Evolutionary conservation across 352 stramenopile genomes (phyloP).

Genomic region (Detonula confervacea): DNA sequence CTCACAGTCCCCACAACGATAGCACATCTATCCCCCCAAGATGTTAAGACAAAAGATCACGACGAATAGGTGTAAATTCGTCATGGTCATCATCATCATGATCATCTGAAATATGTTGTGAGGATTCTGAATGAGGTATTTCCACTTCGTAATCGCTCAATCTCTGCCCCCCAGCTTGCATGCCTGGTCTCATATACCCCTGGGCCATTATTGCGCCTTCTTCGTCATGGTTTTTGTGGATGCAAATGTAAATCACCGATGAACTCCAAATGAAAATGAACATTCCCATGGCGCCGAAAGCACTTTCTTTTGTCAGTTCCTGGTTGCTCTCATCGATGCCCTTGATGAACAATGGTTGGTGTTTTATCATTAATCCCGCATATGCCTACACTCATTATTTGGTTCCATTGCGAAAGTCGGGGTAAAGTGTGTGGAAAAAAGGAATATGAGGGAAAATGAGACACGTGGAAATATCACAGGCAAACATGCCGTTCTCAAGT

Average conservation of each 20-base stretch:
- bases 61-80: conserved; percentile 23
- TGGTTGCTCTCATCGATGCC: conserved; percentile 64
- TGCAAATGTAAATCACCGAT: conserved; percentile 49
- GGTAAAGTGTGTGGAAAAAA: too few relatives aligned
- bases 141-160: conserved; percentile 35
- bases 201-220: conserved; percentile 35
- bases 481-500: too few relatives aligned
- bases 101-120: conserved; percentile 20
- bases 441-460: too few relatives aligned
- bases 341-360: conserved; percentile 74
- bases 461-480: too few relatives aligned
- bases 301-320: conserved; percentile 65
- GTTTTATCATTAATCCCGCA: conserved; percentile 70
- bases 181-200: conserved; percentile 42
- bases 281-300: conserved; percentile 67
- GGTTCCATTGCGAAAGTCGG: too few relatives aligned
- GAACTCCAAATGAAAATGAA: conserved; percentile 64
- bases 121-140: conserved; percentile 29
- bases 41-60: conserved; percentile 16
- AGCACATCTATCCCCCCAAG: not conserved
- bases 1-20: not conserved
- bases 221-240: conserved; percentile 28
- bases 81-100: conserved; percentile 21
- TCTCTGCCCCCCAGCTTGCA: conserved; percentile 11
- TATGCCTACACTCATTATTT: conserved; percentile 17